Conservation (phyloP, 805 yeast genomes). For the Ogataea methylovora region DNA sequence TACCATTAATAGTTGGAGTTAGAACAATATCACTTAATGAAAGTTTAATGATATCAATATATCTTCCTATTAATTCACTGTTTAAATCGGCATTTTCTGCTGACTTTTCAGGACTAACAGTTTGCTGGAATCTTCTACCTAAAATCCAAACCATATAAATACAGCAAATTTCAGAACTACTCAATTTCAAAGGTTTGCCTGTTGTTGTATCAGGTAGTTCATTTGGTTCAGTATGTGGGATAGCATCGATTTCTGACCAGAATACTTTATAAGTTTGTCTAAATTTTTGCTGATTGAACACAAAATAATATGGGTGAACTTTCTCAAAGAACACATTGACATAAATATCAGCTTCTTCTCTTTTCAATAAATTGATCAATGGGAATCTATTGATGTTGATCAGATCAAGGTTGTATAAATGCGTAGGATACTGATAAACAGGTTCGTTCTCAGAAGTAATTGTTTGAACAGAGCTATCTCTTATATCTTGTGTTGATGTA, state of each 20-base stretch:
- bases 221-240: no score
- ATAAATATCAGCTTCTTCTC: conserved; percentile 29
- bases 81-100: conserved; percentile 10
- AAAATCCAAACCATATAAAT: conserved; percentile 41
- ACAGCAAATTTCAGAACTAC: conserved; percentile 32
- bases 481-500: conserved; percentile 23
- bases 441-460: conserved; percentile 28
- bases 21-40: conserved; percentile 35
- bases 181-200: conserved; percentile 12
- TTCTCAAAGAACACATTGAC: conserved; percentile 31
- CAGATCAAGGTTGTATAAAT: conserved; percentile 22
- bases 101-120: conserved; percentile 16
- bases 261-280: conserved; percentile 27
- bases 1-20: conserved; percentile 37
- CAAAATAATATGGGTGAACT: conserved; percentile 36
- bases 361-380: conserved; percentile 24
- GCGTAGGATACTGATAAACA: conserved; percentile 26
- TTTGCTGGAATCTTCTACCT: conserved; percentile 26
- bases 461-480: conserved; percentile 26
- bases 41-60: conserved; percentile 33
- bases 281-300: conserved; percentile 29
- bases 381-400: conserved; percentile 31
- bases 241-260: conserved; percentile 28
- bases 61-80: conserved; percentile 22
- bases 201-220: neutral